Percentiles rank a stretch among this genome's conserved stretches.
Evolutionary conservation across 73 alveolate genomes (phyloP).

Genomic region (Tetrahymena thermophila): DNA sequence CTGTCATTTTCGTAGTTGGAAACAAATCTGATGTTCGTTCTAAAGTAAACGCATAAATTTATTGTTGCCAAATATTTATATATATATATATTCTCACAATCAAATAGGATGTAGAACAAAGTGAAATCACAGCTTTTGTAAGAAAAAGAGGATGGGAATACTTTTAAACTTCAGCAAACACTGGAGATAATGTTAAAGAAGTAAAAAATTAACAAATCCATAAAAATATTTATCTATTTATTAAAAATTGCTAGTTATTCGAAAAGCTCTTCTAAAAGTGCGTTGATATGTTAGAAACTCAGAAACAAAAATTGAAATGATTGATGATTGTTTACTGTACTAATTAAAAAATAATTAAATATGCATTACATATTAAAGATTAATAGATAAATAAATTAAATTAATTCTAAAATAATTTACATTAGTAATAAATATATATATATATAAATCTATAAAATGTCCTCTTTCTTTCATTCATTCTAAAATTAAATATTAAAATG

Average conservation of each 20-base stretch:
- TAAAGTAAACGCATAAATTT: not conserved
- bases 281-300: conserved; percentile 16
- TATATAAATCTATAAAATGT: too few relatives aligned
- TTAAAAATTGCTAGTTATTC: not conserved
- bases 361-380: not conserved
- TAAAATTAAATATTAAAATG: too few relatives aligned
- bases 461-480: too few relatives aligned
- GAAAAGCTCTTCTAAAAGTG: conserved; percentile 29
- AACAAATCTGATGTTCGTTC: conserved; percentile 27
- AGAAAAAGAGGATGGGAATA: conserved; percentile 28
- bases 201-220: not conserved
- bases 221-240: not conserved
- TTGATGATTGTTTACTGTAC: not conserved
- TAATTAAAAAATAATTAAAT: not conserved
- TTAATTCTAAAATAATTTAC: too few relatives aligned
- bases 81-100: too few relatives aligned
- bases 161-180: conserved; percentile 10
- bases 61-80: too few relatives aligned
- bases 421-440: too few relatives aligned
- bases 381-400: too few relatives aligned
- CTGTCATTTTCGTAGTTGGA: conserved; percentile 24
- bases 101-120: conserved; percentile 20
- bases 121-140: conserved; percentile 10
- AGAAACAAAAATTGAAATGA: not conserved
- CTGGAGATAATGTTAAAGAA: conserved; percentile 29